These are phyloP conservation scores for Hypoxylon rubiginosum DNA, from an alignment of 2,329 filamentous ascomycete species.

Conservation along the genomic window DNA sequence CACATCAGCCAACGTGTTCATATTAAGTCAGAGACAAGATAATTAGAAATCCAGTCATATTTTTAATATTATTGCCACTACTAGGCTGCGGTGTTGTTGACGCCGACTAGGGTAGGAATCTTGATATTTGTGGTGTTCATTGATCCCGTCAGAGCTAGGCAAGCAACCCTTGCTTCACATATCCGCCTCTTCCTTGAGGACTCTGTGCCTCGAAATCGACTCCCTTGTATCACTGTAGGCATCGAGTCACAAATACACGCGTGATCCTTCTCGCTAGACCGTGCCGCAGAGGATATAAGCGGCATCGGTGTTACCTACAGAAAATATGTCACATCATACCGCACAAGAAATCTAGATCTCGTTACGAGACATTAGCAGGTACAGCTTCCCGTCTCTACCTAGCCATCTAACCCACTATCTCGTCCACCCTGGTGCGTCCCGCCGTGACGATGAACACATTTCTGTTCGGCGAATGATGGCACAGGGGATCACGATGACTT, in stretches of 20 bases:
- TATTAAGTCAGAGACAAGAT: neutral
- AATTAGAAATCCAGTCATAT: neutral
- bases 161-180: neutral
- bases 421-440: neutral
- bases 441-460: neutral
- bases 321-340: neutral
- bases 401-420: neutral
- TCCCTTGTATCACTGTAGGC: constrained; percentile 1
- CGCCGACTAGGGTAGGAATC: neutral
- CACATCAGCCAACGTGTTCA: neutral
- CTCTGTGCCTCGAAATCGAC: neutral
- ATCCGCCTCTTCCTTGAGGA: neutral
- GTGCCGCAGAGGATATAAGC: neutral
- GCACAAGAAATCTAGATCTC: neutral
- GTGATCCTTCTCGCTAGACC: constrained; percentile 3
- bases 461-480: neutral
- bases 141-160: neutral
- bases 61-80: neutral
- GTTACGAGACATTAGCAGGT: constrained; percentile 1
- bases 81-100: neutral
- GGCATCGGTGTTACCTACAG: neutral
- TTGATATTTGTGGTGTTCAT: neutral
- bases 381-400: neutral
- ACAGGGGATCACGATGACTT: constrained; percentile 17
- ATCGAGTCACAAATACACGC: constrained; percentile 6